These are phyloP conservation scores for Euphorbia schlechtendalii DNA, from an alignment of 441 rosid species.

Conservation along the genomic window DNA sequence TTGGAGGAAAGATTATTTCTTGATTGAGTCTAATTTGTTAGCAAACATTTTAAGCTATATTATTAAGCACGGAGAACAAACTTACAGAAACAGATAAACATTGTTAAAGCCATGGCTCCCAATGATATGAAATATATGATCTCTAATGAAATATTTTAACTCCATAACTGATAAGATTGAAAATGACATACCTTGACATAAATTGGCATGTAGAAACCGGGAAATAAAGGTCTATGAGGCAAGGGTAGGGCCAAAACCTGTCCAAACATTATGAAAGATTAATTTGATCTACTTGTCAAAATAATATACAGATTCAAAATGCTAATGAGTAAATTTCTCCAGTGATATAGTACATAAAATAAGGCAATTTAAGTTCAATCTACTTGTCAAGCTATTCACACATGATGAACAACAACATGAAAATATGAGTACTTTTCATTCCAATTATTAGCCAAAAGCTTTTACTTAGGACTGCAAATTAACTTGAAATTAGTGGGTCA, in stretches of 20 bases:
- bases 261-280: conserved; percentile 8
- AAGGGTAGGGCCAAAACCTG: conserved; percentile 90
- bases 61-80: background rate
- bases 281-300: no score
- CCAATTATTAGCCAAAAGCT: conserved; percentile 8
- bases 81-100: background rate
- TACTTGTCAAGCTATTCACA: background rate
- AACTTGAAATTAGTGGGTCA: background rate
- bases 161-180: background rate
- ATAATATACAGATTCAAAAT: background rate
- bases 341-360: conserved; percentile 2
- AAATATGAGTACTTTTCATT: background rate
- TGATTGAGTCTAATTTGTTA: background rate
- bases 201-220: conserved; percentile 99
- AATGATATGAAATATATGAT: background rate
- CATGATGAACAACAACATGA: background rate
- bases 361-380: background rate
- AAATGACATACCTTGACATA: conserved; percentile 70
- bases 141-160: background rate
- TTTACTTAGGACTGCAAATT: background rate
- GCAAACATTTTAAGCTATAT: background rate
- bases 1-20: background rate
- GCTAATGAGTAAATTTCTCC: background rate
- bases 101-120: background rate
- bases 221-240: conserved; percentile 89